A percentile compares a stretch with the other conserved stretches of the same genome.
Conservation (phyloP, 495 filamentous ascomycete species). For the Aspergillus asperescens region DNA sequence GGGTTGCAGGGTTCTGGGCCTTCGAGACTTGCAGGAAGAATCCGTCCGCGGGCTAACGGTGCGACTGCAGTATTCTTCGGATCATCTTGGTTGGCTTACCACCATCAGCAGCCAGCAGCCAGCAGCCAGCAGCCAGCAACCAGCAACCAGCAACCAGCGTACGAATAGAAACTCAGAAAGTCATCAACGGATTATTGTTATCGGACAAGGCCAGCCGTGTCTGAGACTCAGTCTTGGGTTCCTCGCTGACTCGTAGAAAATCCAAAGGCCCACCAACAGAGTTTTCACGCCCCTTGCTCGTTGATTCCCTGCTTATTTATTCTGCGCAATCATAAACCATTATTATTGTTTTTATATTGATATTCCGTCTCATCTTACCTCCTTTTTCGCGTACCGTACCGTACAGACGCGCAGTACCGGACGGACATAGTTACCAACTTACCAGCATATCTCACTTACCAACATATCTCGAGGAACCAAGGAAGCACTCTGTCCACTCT, state of each 20-base stretch:
- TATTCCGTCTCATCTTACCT: slow-evolving; percentile 3
- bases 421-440: neutral
- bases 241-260: slow-evolving; percentile 4
- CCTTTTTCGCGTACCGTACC: slow-evolving; percentile 2
- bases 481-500: neutral
- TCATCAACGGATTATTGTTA: no score
- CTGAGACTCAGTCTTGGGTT: neutral
- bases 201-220: neutral
- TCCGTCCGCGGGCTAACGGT: no score
- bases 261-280: slow-evolving; percentile 16
- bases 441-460: neutral
- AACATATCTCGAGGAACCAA: neutral
- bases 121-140: no score
- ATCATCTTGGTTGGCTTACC: neutral
- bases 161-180: no score
- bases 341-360: slow-evolving; percentile 2
- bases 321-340: neutral
- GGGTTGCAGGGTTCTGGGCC: slow-evolving; percentile 4
- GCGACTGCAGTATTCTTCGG: neutral
- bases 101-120: no score
- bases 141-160: no score
- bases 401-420: no score
- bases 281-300: slow-evolving; percentile 22
- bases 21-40: neutral
- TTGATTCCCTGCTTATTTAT: slow-evolving; percentile 8